Conservation (phyloP, 371 early-diverging fungal species). For the Synchytrium microbalum region DNA sequence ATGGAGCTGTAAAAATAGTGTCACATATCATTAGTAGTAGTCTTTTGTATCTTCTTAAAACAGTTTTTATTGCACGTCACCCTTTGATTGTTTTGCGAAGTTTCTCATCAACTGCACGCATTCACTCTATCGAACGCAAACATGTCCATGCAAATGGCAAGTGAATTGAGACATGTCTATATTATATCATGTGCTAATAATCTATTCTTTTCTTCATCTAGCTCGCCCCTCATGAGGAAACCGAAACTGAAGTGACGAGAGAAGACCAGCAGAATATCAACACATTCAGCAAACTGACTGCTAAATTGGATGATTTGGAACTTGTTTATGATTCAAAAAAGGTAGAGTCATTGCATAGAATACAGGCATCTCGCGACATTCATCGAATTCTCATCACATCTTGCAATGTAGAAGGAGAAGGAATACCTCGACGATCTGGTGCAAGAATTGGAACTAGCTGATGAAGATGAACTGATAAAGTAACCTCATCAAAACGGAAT, state of each 20-base stretch:
- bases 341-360: constrained; percentile 46
- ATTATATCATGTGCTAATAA: too few species aligned
- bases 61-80: too few species aligned
- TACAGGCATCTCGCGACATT: neutral
- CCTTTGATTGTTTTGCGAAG: too few species aligned
- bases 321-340: constrained; percentile 70
- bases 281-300: constrained; percentile 78
- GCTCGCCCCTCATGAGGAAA: too few species aligned
- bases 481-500: constrained; percentile 32
- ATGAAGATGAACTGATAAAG: constrained; percentile 80
- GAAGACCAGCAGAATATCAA: constrained; percentile 93
- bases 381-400: neutral
- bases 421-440: constrained; percentile 89
- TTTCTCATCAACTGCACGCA: too few species aligned
- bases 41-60: too few species aligned
- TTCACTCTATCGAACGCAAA: too few species aligned
- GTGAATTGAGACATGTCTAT: too few species aligned
- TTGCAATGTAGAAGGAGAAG: constrained; percentile 53
- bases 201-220: too few species aligned
- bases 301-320: constrained; percentile 67
- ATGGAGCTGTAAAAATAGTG: too few species aligned
- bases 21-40: too few species aligned
- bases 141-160: too few species aligned
- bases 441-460: constrained; percentile 82
- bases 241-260: constrained; percentile 86